Evolutionary conservation across 768 basidiomycete species (phyloP).

Genomic region (Mycena alexandri): DNA sequence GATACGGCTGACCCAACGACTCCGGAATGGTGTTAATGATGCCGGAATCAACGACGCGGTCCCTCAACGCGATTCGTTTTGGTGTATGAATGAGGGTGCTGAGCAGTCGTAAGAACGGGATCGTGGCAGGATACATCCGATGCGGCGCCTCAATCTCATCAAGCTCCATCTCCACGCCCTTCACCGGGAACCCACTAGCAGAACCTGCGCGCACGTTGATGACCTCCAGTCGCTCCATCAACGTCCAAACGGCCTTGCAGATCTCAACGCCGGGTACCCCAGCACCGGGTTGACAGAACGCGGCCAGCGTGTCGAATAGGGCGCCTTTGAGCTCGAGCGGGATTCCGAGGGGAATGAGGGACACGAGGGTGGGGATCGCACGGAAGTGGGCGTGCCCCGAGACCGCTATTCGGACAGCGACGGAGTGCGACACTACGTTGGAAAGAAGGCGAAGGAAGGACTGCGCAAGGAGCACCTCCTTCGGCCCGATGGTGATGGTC

Average conservation of each 20-base stretch:
- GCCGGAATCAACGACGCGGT: conserved; percentile 69
- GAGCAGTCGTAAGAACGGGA: conserved; percentile 88
- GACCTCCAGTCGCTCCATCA: conserved; percentile 88
- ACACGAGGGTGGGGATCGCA: conserved; percentile 83
- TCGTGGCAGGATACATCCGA: conserved; percentile 88
- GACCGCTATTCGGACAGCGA: conserved; percentile 83
- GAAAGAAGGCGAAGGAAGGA: conserved; percentile 86
- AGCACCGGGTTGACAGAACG: conserved; percentile 87
- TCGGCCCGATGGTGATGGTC: conserved; percentile 67
- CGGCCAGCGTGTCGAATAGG: conserved; percentile 82
- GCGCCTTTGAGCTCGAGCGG: conserved; percentile 93
- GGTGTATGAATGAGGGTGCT: conserved; percentile 87
- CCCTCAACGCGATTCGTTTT: conserved; percentile 74
- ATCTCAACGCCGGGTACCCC: conserved; percentile 81
- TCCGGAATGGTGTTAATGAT: conserved; percentile 84
- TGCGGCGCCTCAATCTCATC: conserved; percentile 88
- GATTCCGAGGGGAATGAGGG: conserved; percentile 82
- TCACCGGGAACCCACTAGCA: conserved; percentile 61
- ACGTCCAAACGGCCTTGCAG: conserved; percentile 84
- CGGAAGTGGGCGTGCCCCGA: conserved; percentile 83
- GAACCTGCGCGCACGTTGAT: conserved; percentile 74
- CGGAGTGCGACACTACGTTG: conserved; percentile 79
- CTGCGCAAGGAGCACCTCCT: conserved; percentile 83
- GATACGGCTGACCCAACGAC: conserved; percentile 81
- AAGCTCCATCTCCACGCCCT: conserved; percentile 88